Evolutionary conservation across 306 rosid species (phyloP), one percentile per base, ranked within the genome.

Genomic region (Crataegus laevigata): DNA sequence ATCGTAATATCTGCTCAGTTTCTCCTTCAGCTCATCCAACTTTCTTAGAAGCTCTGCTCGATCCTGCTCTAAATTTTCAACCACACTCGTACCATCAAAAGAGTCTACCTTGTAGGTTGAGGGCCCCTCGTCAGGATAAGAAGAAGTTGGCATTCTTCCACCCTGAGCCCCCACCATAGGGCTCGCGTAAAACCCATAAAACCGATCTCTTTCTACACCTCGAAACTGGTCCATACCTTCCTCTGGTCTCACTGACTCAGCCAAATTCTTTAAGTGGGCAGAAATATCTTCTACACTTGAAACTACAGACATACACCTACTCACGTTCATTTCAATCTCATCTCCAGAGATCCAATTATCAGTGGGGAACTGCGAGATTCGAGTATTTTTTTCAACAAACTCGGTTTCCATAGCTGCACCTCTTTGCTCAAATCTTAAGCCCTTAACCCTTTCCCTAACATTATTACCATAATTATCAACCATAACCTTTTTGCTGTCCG

Each of bases 1-100:
- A 72, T 69, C 75, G 60, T 76, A 54, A 36, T 80, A 84, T 59
- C 70, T 70, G 47, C 79, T 76, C 73, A 81, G 72, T 81, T 82
- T 80, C n/a, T 65, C 81, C 77, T 86, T 81, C 82, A 84, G 63
- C 77, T 81, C 85, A 58, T 86, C 89, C 74, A 86, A 72, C 77
- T 75, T 81, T 78, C 79, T 73, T 34, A 86, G 82, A 58, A 86
- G 83, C 67, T 81, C 88, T 25, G 75, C 73, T 51, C 74, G 77
- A 76, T 66, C 77, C 3, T 67, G 84, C 30, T 79, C 80, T 30
- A 81, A 58, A 59, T 75, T 54, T 40, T 73, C 81, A 42, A 78
- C 69, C 30, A 63, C 80, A 71, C 30, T 19, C 30, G 43, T 47
- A 77, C 62, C 79, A 68, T 72, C 63, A 61, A 43, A 78, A 8